Evolutionary conservation across 495 filamentous ascomycete genomes (phyloP).

Genomic region (Antarctomyces pellizariae): DNA sequence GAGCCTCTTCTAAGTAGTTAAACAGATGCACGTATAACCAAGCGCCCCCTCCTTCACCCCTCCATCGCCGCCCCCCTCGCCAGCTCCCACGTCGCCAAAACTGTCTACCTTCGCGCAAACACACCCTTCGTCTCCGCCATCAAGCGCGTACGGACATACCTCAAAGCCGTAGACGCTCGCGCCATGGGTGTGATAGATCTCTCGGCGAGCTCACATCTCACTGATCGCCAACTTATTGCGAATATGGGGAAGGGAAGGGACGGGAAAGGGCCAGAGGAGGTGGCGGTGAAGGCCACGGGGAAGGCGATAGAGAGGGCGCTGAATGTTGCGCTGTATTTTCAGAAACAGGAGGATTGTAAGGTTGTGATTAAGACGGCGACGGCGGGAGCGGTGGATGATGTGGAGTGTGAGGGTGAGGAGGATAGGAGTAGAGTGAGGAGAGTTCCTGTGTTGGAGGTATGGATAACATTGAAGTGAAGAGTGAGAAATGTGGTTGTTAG

Average conservation of each 20-base stretch:
- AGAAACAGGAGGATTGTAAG: constrained; percentile 28
- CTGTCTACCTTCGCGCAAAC: constrained; percentile 54
- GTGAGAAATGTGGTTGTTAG: too few species aligned
- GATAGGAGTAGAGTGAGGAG: constrained; percentile 9
- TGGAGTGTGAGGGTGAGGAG: constrained; percentile 13
- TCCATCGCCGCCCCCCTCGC: constrained; percentile 33
- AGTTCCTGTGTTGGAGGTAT: too few species aligned
- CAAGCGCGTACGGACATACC: constrained; percentile 53
- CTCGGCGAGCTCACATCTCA: constrained; percentile 8
- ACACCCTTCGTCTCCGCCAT: constrained; percentile 67
- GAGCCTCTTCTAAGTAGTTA: constrained; percentile 7
- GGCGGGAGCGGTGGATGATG: constrained; percentile 48
- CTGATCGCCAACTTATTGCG: neutral
- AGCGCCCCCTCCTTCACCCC: constrained; percentile 51
- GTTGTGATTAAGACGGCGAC: constrained; percentile 39
- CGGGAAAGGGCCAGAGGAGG: constrained; percentile 22
- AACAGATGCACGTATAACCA: constrained; percentile 26
- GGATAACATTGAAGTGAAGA: too few species aligned
- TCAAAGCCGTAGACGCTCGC: constrained; percentile 20
- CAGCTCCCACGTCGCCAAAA: constrained; percentile 26
- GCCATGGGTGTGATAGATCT: neutral
- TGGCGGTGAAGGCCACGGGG: constrained; percentile 57
- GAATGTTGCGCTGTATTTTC: constrained; percentile 37
- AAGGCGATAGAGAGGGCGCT: constrained; percentile 54
- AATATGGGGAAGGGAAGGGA: constrained; percentile 5